Base-by-base conservation (phyloP, 1,139 yeast species). In the Taphrina deformans region DNA sequence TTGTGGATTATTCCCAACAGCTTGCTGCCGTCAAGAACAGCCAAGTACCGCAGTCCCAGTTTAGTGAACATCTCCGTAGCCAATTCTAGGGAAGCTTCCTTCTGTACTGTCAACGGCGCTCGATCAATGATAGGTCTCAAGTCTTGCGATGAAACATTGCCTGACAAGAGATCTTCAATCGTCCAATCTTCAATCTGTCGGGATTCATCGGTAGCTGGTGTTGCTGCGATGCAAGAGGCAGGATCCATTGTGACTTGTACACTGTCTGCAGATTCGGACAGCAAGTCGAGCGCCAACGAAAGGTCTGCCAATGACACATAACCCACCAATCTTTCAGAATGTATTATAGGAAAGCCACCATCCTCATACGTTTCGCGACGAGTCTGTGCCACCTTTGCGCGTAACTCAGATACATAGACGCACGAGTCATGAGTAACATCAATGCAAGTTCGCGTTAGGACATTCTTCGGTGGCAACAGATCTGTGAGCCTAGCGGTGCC, bases 51-150 rank as follows among this genome's bases (percentile, higher is more conserved):
- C 6, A 63, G 31, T 7, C 66, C 66, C 27, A 63, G 59, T 46
- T 63, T 63, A 18, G 50, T 46, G 23, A 63, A 63, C 66, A 63
- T 60, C 46, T 63, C 66, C 33, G 48, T 50, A 12, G 61, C 66
- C 29, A 63, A 38, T 31, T 45, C 66, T 33, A 63, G 23, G 18
- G 66, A 56, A 18, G 66, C 66, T 12, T 60, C 56, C 23, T 55
- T 44, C 48, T 50, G 59, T 26, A 63, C 48, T 16, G 64, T 29
- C 58, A 63, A 38, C 23, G 66, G 66, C 21, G 66, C 55, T 26
- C 41, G 38, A 46, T 38, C 66, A 14, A 51, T 33, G 21, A 63
- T 33, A 33, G 26, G 35, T 12, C 53, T 26, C 2, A 48, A 27
- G 16, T 48, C 53, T n/a, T 14, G 18, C 7, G 26, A 23, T 1